A percentile compares a stretch with the other conserved stretches of the same genome.
Evolutionary conservation across 306 rosid genomes (phyloP).

Genomic region (Abrus precatorius): DNA sequence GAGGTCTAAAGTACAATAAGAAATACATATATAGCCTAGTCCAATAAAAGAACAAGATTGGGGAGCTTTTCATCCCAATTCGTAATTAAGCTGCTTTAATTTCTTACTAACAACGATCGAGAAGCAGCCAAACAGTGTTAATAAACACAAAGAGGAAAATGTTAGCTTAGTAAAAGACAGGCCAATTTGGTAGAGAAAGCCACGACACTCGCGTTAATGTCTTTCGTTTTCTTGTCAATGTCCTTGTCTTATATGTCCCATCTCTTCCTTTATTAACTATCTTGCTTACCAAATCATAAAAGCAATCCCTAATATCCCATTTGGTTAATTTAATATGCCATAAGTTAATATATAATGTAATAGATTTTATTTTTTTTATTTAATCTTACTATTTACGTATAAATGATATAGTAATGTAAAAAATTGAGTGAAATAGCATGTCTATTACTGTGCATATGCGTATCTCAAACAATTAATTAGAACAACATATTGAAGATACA

Average conservation of each 20-base stretch:
- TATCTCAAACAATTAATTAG: too few species aligned
- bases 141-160: constrained; percentile 41
- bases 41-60: constrained; percentile 1
- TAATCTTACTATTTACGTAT: too few species aligned
- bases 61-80: constrained; percentile 20
- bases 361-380: too few species aligned
- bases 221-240: constrained; percentile 39
- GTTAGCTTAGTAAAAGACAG: constrained; percentile 22
- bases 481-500: too few species aligned
- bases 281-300: constrained; percentile 21
- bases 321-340: too few species aligned
- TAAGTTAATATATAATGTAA: too few species aligned
- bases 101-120: constrained; percentile 39
- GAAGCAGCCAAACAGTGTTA: constrained; percentile 19
- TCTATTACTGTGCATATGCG: too few species aligned
- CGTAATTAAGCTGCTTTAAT: not conserved
- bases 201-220: constrained; percentile 34
- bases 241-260: constrained; percentile 21
- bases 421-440: too few species aligned
- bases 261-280: not conserved
- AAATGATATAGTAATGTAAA: too few species aligned
- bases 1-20: not conserved
- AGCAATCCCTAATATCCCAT: not conserved
- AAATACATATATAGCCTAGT: not conserved
- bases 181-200: constrained; percentile 38